Evolutionary conservation across 768 basidiomycete genomes (phyloP).

Genomic region (Termitomyces sp.): DNA sequence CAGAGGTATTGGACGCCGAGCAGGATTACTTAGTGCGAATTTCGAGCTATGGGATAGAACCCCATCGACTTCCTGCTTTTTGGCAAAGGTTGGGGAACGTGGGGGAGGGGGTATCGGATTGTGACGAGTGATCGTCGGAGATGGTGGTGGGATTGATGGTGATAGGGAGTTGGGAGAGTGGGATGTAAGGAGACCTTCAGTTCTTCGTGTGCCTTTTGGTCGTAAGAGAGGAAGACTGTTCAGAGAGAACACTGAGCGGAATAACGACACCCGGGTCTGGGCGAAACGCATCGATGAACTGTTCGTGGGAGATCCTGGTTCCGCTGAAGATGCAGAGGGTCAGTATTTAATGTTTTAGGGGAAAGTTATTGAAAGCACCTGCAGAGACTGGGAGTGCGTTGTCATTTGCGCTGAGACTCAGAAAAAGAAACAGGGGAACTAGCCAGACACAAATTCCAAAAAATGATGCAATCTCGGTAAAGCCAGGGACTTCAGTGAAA

Average conservation of each 20-base stretch:
- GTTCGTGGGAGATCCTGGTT: conserved; percentile 39
- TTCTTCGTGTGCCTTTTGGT: conserved; percentile 39
- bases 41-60: conserved; percentile 24
- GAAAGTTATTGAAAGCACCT: conserved; percentile 27
- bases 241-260: conserved; percentile 60
- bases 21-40: conserved; percentile 41
- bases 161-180: conserved; percentile 43
- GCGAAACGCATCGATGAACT: conserved; percentile 23
- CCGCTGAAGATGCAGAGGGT: conserved; percentile 21
- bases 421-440: conserved; percentile 89
- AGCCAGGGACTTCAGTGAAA: conserved; percentile 38
- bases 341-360: not conserved
- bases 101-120: conserved; percentile 26
- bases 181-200: conserved; percentile 72
- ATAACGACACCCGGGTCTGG: conserved; percentile 51
- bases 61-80: conserved; percentile 31
- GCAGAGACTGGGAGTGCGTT: conserved; percentile 83
- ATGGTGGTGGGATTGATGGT: conserved; percentile 29
- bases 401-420: conserved; percentile 95
- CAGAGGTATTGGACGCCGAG: conserved; percentile 29
- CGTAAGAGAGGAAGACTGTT: conserved; percentile 40
- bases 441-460: conserved; percentile 87
- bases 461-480: conserved; percentile 79
- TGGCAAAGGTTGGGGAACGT: conserved; percentile 33
- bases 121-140: conserved; percentile 23